phyloP scores from a whole-genome alignment of 2,329 filamentous ascomycete species.

The Hypoxylon sp. region DNA sequence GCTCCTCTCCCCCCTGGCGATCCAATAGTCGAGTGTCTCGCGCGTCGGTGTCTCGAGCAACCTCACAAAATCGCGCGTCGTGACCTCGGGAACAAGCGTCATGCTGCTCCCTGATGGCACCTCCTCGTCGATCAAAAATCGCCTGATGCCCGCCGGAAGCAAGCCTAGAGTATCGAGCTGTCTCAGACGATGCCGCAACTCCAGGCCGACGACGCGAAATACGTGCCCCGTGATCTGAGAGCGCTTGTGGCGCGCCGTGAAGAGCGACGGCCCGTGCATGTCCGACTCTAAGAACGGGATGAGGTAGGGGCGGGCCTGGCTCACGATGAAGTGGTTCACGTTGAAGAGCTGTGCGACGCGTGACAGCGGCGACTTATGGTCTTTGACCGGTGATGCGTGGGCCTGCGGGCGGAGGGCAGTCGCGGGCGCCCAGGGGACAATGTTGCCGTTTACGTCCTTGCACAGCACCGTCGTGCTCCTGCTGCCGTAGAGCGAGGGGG shows the following conservation, averaged over 20 bases:
- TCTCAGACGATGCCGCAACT: conserved; percentile 82
- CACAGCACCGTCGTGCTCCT: conserved; percentile 76
- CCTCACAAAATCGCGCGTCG: conserved; percentile 77
- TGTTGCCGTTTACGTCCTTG: conserved; percentile 79
- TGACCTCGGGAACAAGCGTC: conserved; percentile 85
- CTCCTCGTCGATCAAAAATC: conserved; percentile 85
- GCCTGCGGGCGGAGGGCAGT: conserved; percentile 78
- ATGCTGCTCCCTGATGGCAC: conserved; percentile 79
- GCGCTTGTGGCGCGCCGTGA: conserved; percentile 68
- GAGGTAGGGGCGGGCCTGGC: conserved; percentile 89
- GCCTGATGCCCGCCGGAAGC: conserved; percentile 75
- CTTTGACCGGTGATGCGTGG: conserved; percentile 70
- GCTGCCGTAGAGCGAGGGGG: conserved; percentile 73
- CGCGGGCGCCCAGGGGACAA: conserved; percentile 78
- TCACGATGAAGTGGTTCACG: conserved; percentile 95
- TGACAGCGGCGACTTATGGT: conserved; percentile 73
- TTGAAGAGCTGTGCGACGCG: conserved; percentile 88
- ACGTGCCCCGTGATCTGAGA: conserved; percentile 69
- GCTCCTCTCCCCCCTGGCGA: conserved; percentile 82
- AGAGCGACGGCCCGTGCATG: conserved; percentile 78
- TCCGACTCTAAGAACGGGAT: conserved; percentile 87
- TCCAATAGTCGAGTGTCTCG: conserved; percentile 85
- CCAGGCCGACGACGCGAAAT: conserved; percentile 77
- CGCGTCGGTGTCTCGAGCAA: conserved; percentile 86
- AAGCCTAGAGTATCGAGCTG: conserved; percentile 84